A percentile compares a stretch with the other conserved stretches of the same genome.
phyloP scores from a whole-genome alignment of 2,329 filamentous ascomycete species.

The Neofusicoccum cordaticola region DNA sequence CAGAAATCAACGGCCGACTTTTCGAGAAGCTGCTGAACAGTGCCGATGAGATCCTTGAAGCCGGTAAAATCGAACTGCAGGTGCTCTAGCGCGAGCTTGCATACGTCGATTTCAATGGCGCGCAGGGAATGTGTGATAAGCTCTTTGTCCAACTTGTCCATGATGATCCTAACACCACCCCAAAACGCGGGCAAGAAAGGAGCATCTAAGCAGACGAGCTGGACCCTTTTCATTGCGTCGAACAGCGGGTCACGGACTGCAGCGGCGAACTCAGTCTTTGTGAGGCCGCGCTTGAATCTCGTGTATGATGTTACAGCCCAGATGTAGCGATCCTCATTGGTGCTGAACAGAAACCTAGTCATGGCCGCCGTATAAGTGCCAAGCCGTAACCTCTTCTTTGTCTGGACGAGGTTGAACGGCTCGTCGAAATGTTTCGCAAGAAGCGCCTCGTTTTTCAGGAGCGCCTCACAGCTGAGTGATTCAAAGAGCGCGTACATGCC shows the following conservation, averaged over 20 bases:
- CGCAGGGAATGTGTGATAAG: slow-evolving; percentile 76
- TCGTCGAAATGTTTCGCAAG: slow-evolving; percentile 67
- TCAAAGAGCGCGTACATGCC: slow-evolving; percentile 84
- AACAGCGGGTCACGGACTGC: slow-evolving; percentile 73
- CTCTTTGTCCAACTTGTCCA: slow-evolving; percentile 69
- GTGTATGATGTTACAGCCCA: slow-evolving; percentile 71
- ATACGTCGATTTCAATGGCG: slow-evolving; percentile 70
- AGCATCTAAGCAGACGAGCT: slow-evolving; percentile 51
- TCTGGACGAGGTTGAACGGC: slow-evolving; percentile 78
- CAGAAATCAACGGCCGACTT: slow-evolving; percentile 80
- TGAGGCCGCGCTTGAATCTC: slow-evolving; percentile 63
- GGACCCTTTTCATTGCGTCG: slow-evolving; percentile 62
- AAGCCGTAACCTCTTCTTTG: slow-evolving; percentile 74
- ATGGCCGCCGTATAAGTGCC: slow-evolving; percentile 76
- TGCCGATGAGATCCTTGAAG: slow-evolving; percentile 66
- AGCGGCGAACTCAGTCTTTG: slow-evolving; percentile 79
- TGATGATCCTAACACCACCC: slow-evolving; percentile 70
- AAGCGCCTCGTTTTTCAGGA: slow-evolving; percentile 59
- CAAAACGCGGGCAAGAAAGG: slow-evolving; percentile 70
- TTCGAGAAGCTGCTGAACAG: slow-evolving; percentile 67
- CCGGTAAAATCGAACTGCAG: slow-evolving; percentile 53
- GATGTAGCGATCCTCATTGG: slow-evolving; percentile 58
- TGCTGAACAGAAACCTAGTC: slow-evolving; percentile 78
- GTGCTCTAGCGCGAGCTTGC: slow-evolving; percentile 61
- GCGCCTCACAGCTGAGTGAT: slow-evolving; percentile 77